These are phyloP conservation scores for Solanum ahanhuiri DNA, from an alignment of 257 asterid genomes.

Conservation along the genomic window DNA sequence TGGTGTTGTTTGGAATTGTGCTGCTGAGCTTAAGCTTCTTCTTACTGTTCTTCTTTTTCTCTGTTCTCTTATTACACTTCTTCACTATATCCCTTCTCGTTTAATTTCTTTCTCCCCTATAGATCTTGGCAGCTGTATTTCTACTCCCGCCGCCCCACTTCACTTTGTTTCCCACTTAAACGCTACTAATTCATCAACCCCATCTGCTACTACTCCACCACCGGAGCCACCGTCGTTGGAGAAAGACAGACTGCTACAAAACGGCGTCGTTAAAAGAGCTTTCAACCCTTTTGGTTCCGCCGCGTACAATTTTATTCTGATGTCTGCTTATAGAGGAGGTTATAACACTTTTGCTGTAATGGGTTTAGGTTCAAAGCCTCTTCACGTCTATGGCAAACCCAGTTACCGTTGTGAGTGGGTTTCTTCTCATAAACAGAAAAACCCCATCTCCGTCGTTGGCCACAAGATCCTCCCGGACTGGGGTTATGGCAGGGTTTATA, in stretches of 20 bases:
- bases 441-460: slow-evolving; percentile 7
- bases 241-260: background rate
- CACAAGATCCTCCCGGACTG: slow-evolving; percentile 46
- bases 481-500: slow-evolving; percentile 84
- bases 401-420: slow-evolving; percentile 35
- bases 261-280: slow-evolving; percentile 29
- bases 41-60: slow-evolving; percentile 31
- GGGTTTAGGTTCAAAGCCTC: slow-evolving; percentile 41
- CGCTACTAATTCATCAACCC: background rate
- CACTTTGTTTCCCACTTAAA: background rate
- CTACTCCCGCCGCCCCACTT: background rate
- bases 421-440: background rate
- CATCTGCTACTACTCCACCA: background rate
- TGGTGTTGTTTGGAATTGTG: slow-evolving; percentile 36
- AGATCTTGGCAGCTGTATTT: slow-evolving; percentile 27
- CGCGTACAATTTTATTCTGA: slow-evolving; percentile 32
- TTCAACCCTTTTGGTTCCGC: slow-evolving; percentile 39
- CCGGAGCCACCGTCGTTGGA: background rate
- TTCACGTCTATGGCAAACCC: slow-evolving; percentile 33
- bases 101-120: slow-evolving; percentile 21
- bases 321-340: slow-evolving; percentile 55
- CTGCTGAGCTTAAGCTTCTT: slow-evolving; percentile 29
- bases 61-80: slow-evolving; percentile 27
- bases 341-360: slow-evolving; percentile 30
- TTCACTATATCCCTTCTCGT: slow-evolving; percentile 30